Conservation (phyloP, 768 basidiomycete genomes). For the Myochromella boudieri region DNA sequence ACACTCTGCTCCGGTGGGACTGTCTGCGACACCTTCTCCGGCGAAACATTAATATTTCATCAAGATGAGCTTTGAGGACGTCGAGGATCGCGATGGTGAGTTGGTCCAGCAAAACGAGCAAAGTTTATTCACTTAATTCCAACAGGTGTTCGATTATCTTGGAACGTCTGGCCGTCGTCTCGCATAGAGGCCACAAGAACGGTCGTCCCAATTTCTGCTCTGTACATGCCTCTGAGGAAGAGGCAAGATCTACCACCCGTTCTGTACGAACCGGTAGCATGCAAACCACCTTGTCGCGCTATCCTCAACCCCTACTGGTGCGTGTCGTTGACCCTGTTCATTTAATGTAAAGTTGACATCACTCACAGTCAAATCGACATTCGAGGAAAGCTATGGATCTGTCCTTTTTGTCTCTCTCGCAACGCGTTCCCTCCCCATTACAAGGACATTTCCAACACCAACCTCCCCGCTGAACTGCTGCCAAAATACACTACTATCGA, state of each 20-base stretch:
- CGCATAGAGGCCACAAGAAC: conserved; percentile 97
- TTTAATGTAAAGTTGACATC: conserved; percentile 9
- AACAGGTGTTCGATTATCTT: conserved; percentile 89
- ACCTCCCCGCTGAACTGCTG: conserved; percentile 92
- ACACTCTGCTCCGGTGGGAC: conserved; percentile 26
- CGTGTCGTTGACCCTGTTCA: conserved; percentile 21
- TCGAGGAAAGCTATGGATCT: conserved; percentile 98
- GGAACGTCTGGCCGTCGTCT: conserved; percentile 99
- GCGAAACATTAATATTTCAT: conserved; percentile 24
- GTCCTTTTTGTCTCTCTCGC: conserved; percentile 95
- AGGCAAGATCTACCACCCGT: conserved; percentile 95
- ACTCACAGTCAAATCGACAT: conserved; percentile 91
- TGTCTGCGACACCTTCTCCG: conserved; percentile 41
- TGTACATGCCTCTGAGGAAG: conserved; percentile 94
- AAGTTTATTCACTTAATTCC: neutral
- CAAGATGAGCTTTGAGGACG: conserved; percentile 92
- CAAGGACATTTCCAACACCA: conserved; percentile 97
- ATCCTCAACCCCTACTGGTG: conserved; percentile 98
- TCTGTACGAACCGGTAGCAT: conserved; percentile 96
- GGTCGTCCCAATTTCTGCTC: conserved; percentile 96
- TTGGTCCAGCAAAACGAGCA: conserved; percentile 6
- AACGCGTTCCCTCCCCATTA: conserved; percentile 99
- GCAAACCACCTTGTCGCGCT: conserved; percentile 96
- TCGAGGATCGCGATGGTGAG: conserved; percentile 94
- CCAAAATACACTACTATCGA: conserved; percentile 99